Evolutionary conservation across 352 stramenopile species (phyloP).

Genomic region (Pythium brachiatum): DNA sequence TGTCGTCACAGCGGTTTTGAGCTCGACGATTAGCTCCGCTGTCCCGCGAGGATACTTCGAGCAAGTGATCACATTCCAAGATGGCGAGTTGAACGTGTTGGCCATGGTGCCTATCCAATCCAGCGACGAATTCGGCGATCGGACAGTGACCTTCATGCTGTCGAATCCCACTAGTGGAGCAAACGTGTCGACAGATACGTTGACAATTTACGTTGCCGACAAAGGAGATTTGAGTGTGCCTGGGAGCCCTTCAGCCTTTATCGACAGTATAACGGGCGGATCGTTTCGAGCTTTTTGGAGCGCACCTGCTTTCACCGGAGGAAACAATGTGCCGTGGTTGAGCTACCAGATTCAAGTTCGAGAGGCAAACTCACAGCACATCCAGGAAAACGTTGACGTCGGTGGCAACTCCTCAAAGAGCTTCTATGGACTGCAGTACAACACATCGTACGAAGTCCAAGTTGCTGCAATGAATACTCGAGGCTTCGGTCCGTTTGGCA

Average conservation of each 20-base stretch:
- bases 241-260: conserved; percentile 18
- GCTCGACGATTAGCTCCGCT: conserved; percentile 32
- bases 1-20: conserved; percentile 25
- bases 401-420: neutral
- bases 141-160: conserved; percentile 31
- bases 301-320: conserved; percentile 29
- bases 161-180: conserved; percentile 30
- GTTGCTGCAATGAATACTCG: conserved; percentile 27
- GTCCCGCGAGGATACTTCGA: conserved; percentile 27
- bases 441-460: conserved; percentile 31
- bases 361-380: conserved; percentile 5
- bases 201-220: conserved; percentile 33
- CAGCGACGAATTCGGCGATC: conserved; percentile 32
- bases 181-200: conserved; percentile 6
- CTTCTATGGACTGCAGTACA: conserved; percentile 22
- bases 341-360: conserved; percentile 24
- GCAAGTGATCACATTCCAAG: conserved; percentile 29
- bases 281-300: conserved; percentile 29
- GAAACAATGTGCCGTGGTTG: neutral
- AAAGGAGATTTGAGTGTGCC: conserved; percentile 42
- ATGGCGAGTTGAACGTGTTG: conserved; percentile 13
- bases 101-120: conserved; percentile 27
- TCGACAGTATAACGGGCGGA: conserved; percentile 25
- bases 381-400: neutral
- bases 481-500: conserved; percentile 28